Conservation (phyloP, 164 flowering plant genomes). For the Platanus orientalis region DNA sequence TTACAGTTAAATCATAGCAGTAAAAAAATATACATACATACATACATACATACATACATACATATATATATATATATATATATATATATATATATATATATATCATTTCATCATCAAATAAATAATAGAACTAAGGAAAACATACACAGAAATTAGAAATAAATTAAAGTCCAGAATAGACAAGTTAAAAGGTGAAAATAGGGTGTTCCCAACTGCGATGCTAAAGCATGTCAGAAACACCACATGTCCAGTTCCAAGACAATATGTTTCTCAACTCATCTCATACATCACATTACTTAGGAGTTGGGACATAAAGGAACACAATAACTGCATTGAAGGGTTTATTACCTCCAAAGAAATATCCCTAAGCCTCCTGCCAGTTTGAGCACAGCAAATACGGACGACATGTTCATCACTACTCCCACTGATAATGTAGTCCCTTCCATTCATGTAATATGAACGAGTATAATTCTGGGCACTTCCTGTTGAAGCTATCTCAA, state of each 20-base stretch:
- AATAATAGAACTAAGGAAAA: too few relatives aligned
- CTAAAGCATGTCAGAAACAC: neutral
- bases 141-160: too few relatives aligned
- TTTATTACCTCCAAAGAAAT: slow-evolving; percentile 78
- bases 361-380: slow-evolving; percentile 86
- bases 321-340: neutral
- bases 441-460: slow-evolving; percentile 85
- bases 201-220: too few relatives aligned
- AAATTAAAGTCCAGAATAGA: too few relatives aligned
- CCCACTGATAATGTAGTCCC: slow-evolving; percentile 82
- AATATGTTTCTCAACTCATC: neutral
- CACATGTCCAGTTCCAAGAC: neutral
- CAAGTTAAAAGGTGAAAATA: too few relatives aligned
- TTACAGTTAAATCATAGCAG: too few relatives aligned
- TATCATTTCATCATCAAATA: too few relatives aligned
- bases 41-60: too few relatives aligned
- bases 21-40: too few relatives aligned
- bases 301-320: neutral
- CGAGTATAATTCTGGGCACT: slow-evolving; percentile 87
- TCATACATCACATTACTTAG: neutral
- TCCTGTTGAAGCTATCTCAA: slow-evolving; percentile 70
- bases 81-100: too few relatives aligned
- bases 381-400: slow-evolving; percentile 84
- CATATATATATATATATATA: too few relatives aligned
- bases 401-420: slow-evolving; percentile 80